These are phyloP conservation scores for Tribonema minus DNA, from an alignment of 108 stramenopile species.

Conservation along the genomic window DNA sequence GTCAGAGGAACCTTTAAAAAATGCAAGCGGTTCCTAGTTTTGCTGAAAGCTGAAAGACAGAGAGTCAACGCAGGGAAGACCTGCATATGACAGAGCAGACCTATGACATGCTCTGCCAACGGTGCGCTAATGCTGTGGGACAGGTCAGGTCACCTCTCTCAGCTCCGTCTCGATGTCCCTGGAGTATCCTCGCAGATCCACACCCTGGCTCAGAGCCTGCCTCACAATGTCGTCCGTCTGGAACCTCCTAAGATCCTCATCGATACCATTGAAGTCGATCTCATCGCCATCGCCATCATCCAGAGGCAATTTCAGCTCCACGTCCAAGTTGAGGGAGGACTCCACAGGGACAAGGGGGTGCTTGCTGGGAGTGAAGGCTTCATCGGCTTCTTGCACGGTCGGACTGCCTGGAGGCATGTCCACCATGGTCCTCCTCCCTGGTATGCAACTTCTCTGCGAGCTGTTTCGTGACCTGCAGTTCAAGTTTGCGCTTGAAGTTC, in stretches of 20 bases:
- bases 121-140: not conserved
- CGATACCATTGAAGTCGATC: constrained; percentile 57
- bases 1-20: no score
- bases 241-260: constrained; percentile 59
- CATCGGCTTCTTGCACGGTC: no score
- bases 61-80: no score
- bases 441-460: no score
- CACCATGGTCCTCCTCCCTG: no score
- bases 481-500: no score
- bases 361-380: no score
- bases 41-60: no score
- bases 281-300: constrained; percentile 9
- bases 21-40: no score
- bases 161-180: constrained; percentile 52
- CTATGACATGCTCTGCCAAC: not conserved
- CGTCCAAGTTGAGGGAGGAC: not conserved
- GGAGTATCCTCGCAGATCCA: constrained; percentile 56
- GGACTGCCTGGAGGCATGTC: no score
- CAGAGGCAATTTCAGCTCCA: not conserved
- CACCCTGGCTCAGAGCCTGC: constrained; percentile 55
- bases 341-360: not conserved
- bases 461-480: no score
- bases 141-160: constrained; percentile 35
- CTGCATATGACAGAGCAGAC: no score
- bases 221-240: constrained; percentile 61